Base-by-base conservation (phyloP, 176 grass and related monocot species). In the Rhynchospora tenuis region DNA sequence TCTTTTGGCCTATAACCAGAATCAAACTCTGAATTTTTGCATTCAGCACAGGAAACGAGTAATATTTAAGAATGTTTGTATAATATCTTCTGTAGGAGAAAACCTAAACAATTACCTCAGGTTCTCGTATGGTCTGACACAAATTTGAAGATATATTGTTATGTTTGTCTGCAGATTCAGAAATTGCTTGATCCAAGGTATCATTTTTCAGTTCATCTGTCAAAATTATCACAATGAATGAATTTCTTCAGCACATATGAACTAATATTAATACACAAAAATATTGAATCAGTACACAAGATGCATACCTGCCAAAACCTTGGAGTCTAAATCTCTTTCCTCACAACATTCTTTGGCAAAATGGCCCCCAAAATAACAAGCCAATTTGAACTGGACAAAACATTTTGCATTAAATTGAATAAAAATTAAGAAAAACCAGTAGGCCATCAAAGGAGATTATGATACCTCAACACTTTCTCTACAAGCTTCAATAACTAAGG, bases 81-180 rank as follows among this genome's bases (percentile, higher is more conserved):
- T 46, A 46, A n/a, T 46, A 46, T 71, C 46, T 9, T 71, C 19
- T 17, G 19, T 5, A 52, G 59, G 23, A 14, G 10, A 26, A 26
- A 16, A 51, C 12, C 22, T 52, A 27, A 27, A 50, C 50, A 75
- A n/a, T 69, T 75, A 75, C 72, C 72, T 75, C 72, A 75, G 72
- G n/a, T 75, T 50, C 20, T 17, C 17, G 47, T 54, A 75, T 75
- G 47, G 20, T 54, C 72, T 14, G 72, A 54, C 72, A 54, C 13
- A 75, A 75, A 9, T 75, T 54, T 20, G 54, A 75, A 55, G 24
- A 54, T 12, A 13, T 75, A 28, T 27, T 75, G 45, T 23, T 27
- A 10, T 75, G 51, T 75, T 23, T 12, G 3, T 11, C 13, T 54
- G 72, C 72, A 75, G 13, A 13, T 52, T 75, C 45, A 27, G 72